Conservation (phyloP, 352 stramenopile genomes). For the Halophytophthora polymorphica region DNA sequence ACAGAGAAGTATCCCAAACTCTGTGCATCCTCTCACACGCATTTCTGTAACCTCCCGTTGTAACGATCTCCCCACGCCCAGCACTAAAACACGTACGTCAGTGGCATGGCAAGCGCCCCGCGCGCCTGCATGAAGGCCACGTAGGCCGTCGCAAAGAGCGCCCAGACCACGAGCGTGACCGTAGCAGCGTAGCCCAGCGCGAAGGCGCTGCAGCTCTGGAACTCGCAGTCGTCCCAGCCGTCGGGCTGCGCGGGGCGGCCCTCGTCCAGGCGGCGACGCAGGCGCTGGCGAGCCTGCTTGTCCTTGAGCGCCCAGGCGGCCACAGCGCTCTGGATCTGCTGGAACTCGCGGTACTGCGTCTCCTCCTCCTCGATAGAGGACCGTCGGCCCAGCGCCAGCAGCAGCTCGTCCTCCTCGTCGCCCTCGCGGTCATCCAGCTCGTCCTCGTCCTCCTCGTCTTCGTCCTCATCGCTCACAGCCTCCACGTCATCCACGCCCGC, state of each 20-base stretch:
- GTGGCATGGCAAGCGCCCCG: background rate
- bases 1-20: too few relatives aligned
- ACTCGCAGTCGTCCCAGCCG: constrained; percentile 32
- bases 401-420: constrained; percentile 32
- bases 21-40: too few relatives aligned
- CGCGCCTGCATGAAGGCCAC: constrained; percentile 16
- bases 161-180: constrained; percentile 53
- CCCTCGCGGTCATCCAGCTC: constrained; percentile 36
- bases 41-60: too few relatives aligned
- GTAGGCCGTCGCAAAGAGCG: constrained; percentile 23
- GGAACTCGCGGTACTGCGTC: constrained; percentile 47
- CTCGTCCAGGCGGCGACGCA: constrained; percentile 27
- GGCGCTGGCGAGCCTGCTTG: constrained; percentile 31
- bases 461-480: constrained; percentile 40
- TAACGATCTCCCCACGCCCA: too few relatives aligned
- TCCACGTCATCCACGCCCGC: constrained; percentile 39
- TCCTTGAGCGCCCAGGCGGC: constrained; percentile 51
- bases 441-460: constrained; percentile 38
- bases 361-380: constrained; percentile 51
- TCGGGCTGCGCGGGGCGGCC: constrained; percentile 27
- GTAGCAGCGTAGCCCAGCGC: constrained; percentile 39
- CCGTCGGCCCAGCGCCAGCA: constrained; percentile 34
- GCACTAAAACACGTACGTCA: background rate
- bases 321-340: constrained; percentile 51
- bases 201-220: constrained; percentile 48